Base-by-base conservation (phyloP, 805 yeast species). In the Lachancea thermotolerans region DNA sequence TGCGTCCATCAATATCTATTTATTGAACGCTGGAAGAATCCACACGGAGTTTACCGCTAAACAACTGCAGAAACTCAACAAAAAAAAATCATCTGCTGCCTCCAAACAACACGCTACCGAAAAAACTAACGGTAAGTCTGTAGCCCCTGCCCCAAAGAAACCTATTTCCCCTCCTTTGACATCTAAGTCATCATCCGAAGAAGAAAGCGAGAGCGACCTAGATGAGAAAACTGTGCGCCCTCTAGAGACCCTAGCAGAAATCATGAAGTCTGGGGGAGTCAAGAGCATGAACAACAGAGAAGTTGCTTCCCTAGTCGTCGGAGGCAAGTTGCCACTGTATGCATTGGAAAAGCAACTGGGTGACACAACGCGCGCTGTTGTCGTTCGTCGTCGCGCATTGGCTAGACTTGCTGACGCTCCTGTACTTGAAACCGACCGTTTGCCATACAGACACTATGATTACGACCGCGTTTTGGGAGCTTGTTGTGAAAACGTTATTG, bases 401-500 rank as follows among this genome's bases (percentile, higher is more conserved):
- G 86, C 97, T 15, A 75, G 79, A 41, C 66, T 87, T 43, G 87
- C 96, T 6, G 76, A 81, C 55, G 88, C 95, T 15, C 89, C 95
- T 45, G 81, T 86, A 14, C 72, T 93, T 45, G 82, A 81, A 53
- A 68, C 83, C 2, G 71, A 77, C 30, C 77, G 79, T 51, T 72
- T 93, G 51, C 99, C 99, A 14, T 89, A 79, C 66, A 70, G 73
- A 51, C 69, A 79, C 59, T 93, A 91, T 62, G 96, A 93, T 64
- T 93, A 89, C 64, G 95, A 89, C 62, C 82, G 98, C 54, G 99
- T 93, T 6, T 83, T 90, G 60, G 99, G 99, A 50, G 97, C 99
- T 9, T 93, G 99, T 71, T 93, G 99, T 72, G 99, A 93, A 66
- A 93, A 93, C 60, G 99, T 93, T 47, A 85, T 93, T 65, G 99